Conservation (phyloP, 345 rosid species). For the Eucalyptus marginata region DNA sequence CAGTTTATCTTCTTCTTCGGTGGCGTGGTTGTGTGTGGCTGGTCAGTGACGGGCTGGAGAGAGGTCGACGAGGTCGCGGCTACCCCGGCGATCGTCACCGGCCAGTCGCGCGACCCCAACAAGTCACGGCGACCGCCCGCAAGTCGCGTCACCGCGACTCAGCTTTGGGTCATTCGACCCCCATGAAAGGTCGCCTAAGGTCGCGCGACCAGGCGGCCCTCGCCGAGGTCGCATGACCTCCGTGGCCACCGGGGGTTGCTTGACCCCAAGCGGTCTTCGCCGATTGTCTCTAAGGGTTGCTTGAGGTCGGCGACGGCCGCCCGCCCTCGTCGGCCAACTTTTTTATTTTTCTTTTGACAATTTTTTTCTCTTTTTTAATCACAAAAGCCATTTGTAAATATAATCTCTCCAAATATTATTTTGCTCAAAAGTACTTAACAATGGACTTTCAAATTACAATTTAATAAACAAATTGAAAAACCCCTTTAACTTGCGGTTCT, state of each 20-base stretch:
- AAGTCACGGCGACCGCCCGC: rapidly evolving
- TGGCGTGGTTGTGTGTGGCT: too few species aligned
- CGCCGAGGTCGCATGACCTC: rapidly evolving
- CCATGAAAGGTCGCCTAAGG: rapidly evolving
- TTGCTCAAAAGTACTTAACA: too few species aligned
- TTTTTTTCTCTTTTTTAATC: too few species aligned
- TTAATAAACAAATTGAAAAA: too few species aligned
- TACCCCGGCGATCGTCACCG: rapidly evolving
- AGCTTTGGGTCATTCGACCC: too few species aligned
- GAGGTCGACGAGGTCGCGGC: rapidly evolving
- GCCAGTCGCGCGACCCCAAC: rapidly evolving
- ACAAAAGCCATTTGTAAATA: too few species aligned
- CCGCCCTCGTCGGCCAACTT: rapidly evolving
- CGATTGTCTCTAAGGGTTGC: too few species aligned
- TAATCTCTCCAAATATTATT: too few species aligned
- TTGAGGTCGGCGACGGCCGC: rapidly evolving
- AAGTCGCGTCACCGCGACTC: rapidly evolving
- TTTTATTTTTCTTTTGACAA: too few species aligned
- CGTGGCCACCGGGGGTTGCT: rapidly evolving
- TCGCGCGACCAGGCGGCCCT: rapidly evolving
- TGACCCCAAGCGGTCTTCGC: rapidly evolving
- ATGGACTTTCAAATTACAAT: too few species aligned
- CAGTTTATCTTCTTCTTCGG: rapidly evolving
- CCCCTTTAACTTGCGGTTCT: rapidly evolving
- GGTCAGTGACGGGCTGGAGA: rapidly evolving